phyloP scores from a whole-genome alignment of 2,329 filamentous ascomycete species.

The Scedosporium apiospermum region DNA sequence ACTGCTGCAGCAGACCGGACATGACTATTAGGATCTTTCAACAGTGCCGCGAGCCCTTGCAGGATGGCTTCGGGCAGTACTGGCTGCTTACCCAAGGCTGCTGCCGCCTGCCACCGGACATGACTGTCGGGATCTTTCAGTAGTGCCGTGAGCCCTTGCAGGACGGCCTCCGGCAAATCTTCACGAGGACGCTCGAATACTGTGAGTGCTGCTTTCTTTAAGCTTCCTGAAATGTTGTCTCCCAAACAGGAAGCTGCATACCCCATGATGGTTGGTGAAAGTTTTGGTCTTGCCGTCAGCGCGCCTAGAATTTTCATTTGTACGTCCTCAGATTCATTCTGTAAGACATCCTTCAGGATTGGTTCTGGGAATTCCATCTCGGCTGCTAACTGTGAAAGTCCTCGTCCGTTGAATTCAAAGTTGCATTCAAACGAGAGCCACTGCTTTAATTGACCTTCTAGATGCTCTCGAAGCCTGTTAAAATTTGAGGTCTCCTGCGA shows the following conservation, averaged over 20 bases:
- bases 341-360: no score
- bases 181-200: neutral
- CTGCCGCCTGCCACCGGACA: slow-evolving; percentile 13
- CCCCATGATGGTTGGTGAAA: no score
- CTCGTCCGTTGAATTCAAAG: no score
- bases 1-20: neutral
- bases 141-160: neutral
- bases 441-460: slow-evolving; percentile 10
- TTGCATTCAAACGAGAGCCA: slow-evolving; percentile 16
- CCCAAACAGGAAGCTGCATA: no score
- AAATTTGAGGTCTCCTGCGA: neutral
- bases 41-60: slow-evolving; percentile 3
- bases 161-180: neutral
- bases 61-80: neutral
- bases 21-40: neutral
- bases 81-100: neutral
- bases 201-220: neutral
- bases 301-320: no score
- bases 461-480: slow-evolving; percentile 5
- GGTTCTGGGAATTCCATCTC: neutral
- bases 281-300: no score
- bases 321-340: no score
- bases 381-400: neutral
- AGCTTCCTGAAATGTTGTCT: neutral
- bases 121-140: neutral